phyloP scores from a whole-genome alignment of 176 grass and related monocot species.

The Avena eriantha region DNA sequence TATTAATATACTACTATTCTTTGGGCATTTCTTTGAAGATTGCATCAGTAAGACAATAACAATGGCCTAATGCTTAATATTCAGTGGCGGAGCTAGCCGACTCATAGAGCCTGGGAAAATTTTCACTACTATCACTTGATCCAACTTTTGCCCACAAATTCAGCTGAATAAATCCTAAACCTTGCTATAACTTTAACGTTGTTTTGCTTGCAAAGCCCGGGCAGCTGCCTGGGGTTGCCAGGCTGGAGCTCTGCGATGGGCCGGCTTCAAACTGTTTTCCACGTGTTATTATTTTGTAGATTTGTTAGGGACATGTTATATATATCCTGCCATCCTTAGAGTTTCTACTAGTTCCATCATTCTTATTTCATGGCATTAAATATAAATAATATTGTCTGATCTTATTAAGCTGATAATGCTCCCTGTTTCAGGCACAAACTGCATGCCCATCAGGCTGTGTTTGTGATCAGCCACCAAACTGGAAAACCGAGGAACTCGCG shows the following conservation, averaged over 20 bases:
- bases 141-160: no score
- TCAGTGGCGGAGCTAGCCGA: background rate
- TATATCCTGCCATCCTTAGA: background rate
- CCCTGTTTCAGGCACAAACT: background rate
- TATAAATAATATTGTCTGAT: background rate
- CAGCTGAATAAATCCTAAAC: no score
- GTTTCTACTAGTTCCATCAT: background rate
- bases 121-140: no score
- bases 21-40: background rate
- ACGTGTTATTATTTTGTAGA: background rate
- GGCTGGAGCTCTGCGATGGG: no score
- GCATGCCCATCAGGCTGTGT: background rate
- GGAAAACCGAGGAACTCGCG: background rate
- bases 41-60: background rate
- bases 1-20: background rate
- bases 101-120: no score
- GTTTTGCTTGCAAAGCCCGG: no score
- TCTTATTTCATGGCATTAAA: background rate
- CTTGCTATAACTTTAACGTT: no score
- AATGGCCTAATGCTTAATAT: background rate
- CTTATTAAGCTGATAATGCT: background rate
- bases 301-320: background rate
- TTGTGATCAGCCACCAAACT: background rate
- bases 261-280: background rate
- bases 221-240: no score